A percentile compares a stretch with the other conserved stretches of the same genome.
phyloP scores from a whole-genome alignment of 176 grass and related monocot species.

The Rhynchospora tenuis region DNA sequence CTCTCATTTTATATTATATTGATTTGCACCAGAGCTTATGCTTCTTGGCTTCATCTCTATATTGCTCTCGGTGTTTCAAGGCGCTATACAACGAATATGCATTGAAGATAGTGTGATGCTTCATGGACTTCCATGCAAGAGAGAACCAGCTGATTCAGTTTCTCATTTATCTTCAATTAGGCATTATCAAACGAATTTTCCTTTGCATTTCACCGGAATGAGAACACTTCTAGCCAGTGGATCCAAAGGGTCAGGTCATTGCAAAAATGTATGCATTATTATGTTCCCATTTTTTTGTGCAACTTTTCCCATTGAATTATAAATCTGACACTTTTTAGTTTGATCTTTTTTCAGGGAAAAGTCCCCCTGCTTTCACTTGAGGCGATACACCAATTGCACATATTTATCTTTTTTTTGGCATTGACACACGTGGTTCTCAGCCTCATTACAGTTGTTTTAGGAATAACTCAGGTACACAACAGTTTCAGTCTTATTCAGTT shows the following conservation, averaged over 20 bases:
- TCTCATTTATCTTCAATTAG: not conserved
- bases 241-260: conserved; percentile 8
- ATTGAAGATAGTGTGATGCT: conserved; percentile 20
- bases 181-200: not conserved
- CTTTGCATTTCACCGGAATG: not conserved
- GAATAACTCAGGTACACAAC: conserved; percentile 44
- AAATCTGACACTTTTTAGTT: not conserved
- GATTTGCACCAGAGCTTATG: conserved; percentile 32
- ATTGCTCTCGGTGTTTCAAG: conserved; percentile 33
- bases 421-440: conserved; percentile 72
- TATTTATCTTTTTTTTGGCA: conserved; percentile 84
- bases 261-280: conserved; percentile 20
- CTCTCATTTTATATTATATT: not conserved
- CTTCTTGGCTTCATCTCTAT: conserved; percentile 41
- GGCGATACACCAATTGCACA: conserved; percentile 75
- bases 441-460: conserved; percentile 57
- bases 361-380: conserved; percentile 60
- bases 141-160: not conserved
- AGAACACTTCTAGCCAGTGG: conserved; percentile 18
- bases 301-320: no score
- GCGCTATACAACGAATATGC: conserved; percentile 24
- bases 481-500: no score
- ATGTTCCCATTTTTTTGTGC: not conserved
- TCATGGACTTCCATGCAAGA: conserved; percentile 39
- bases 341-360: conserved; percentile 33